Conservation (phyloP, 306 rosid species). For the Prunus fruticosa region DNA sequence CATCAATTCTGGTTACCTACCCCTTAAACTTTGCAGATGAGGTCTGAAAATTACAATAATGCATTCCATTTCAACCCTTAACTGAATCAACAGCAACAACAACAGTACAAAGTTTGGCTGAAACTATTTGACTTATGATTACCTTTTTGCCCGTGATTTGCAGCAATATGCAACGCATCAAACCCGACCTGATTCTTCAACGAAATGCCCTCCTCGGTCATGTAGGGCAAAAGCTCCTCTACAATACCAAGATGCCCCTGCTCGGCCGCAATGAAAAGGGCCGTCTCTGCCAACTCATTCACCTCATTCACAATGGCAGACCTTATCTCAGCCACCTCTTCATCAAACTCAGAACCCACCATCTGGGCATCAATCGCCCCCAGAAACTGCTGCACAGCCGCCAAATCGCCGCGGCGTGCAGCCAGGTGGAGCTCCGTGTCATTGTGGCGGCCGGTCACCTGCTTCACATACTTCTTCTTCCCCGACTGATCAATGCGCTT, state of each 20-base stretch:
- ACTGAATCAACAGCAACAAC: not conserved
- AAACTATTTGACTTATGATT: not conserved
- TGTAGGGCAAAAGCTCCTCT: constrained; percentile 50
- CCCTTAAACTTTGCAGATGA: too few relatives aligned
- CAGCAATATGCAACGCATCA: constrained; percentile 72
- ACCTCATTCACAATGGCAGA: constrained; percentile 74
- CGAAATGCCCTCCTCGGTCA: constrained; percentile 44
- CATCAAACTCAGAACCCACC: constrained; percentile 71
- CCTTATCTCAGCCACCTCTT: constrained; percentile 60
- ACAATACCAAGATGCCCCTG: constrained; percentile 60
- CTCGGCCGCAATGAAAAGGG: constrained; percentile 69
- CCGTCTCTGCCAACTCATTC: constrained; percentile 82
- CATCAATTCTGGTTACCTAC: too few relatives aligned
- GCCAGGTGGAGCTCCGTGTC: constrained; percentile 90
- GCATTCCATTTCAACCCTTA: not conserved
- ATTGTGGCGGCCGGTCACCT: constrained; percentile 80
- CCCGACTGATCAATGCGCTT: constrained; percentile 49
- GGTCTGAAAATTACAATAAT: not conserved
- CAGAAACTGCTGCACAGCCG: constrained; percentile 41
- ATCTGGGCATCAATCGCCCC: constrained; percentile 65
- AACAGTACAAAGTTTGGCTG: not conserved
- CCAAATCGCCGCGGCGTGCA: constrained; percentile 56
- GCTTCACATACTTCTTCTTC: constrained; percentile 73
- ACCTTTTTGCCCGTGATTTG: constrained; percentile 83
- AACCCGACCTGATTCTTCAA: constrained; percentile 66